Conservation (phyloP, 2,329 filamentous ascomycete genomes). For the Knufia fluminis region DNA sequence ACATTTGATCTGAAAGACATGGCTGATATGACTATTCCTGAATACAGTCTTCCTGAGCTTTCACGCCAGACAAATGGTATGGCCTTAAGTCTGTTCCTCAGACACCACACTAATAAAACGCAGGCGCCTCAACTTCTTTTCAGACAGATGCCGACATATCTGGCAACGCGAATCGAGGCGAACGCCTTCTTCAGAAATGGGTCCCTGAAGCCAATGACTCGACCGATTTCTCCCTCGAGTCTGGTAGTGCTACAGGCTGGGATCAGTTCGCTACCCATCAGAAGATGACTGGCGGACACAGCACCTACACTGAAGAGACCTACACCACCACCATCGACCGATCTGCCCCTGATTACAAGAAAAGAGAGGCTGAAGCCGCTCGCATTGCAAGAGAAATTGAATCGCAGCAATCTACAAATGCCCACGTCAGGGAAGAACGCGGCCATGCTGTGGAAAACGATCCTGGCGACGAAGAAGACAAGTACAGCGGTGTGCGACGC, state of each 20-base stretch:
- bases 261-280: conserved; percentile 93
- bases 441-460: conserved; percentile 57
- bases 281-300: conserved; percentile 74
- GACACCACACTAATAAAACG: conserved; percentile 3
- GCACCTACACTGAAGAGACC: conserved; percentile 85
- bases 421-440: conserved; percentile 85
- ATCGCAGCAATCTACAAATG: conserved; percentile 59
- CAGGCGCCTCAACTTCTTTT: conserved; percentile 62
- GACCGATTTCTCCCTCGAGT: conserved; percentile 64
- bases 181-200: conserved; percentile 75
- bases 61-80: conserved; percentile 51
- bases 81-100: conserved; percentile 14
- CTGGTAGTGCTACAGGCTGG: conserved; percentile 52
- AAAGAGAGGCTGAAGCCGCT: conserved; percentile 68
- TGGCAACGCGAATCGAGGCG: conserved; percentile 56
- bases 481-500: conserved; percentile 87
- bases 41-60: conserved; percentile 45
- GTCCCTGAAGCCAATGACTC: conserved; percentile 57
- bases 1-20: conserved; percentile 54
- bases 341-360: conserved; percentile 69
- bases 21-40: conserved; percentile 45
- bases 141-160: conserved; percentile 86
- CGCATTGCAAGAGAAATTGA: conserved; percentile 86
- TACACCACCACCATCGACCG: conserved; percentile 91
- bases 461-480: conserved; percentile 80